phyloP scores from a whole-genome alignment of 2,329 filamentous ascomycete species.

The Nemania diffusa region DNA sequence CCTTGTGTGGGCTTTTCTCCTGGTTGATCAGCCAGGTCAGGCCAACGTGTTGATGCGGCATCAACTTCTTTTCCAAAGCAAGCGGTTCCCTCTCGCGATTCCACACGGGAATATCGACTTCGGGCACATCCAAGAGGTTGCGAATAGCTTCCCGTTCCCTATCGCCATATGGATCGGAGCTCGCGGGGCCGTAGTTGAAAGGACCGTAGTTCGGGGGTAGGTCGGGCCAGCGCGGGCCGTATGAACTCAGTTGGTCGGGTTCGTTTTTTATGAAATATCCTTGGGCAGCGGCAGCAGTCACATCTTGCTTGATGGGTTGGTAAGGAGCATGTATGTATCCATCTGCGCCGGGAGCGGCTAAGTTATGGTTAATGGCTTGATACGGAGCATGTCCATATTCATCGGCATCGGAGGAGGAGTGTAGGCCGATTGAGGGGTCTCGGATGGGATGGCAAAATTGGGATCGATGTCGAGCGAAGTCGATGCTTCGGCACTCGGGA shows the following conservation, averaged over 20 bases:
- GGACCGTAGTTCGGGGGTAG: neutral
- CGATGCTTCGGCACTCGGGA: neutral
- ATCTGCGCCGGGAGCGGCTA: neutral
- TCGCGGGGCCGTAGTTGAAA: too few relatives aligned
- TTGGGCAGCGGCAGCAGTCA: neutral
- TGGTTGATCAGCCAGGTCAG: slow-evolving; percentile 48
- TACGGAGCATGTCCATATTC: neutral
- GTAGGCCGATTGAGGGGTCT: neutral
- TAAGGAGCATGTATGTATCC: too few relatives aligned
- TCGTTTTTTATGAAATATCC: neutral
- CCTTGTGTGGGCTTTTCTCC: slow-evolving; percentile 43
- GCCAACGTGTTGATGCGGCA: slow-evolving; percentile 46
- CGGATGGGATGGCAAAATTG: neutral
- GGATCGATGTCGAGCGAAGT: neutral
- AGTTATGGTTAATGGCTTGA: neutral
- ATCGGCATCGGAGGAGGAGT: neutral
- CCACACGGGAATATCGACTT: slow-evolving; percentile 32
- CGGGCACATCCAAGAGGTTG: slow-evolving; percentile 33
- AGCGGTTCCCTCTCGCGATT: slow-evolving; percentile 29
- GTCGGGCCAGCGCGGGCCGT: neutral
- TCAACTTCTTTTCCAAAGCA: slow-evolving; percentile 34
- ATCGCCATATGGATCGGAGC: slow-evolving; percentile 7
- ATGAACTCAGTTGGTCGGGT: neutral
- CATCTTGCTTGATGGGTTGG: neutral
- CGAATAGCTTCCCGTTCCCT: slow-evolving; percentile 32